Conservation (phyloP, 2,329 filamentous ascomycete species). For the Fusarium clavum region DNA sequence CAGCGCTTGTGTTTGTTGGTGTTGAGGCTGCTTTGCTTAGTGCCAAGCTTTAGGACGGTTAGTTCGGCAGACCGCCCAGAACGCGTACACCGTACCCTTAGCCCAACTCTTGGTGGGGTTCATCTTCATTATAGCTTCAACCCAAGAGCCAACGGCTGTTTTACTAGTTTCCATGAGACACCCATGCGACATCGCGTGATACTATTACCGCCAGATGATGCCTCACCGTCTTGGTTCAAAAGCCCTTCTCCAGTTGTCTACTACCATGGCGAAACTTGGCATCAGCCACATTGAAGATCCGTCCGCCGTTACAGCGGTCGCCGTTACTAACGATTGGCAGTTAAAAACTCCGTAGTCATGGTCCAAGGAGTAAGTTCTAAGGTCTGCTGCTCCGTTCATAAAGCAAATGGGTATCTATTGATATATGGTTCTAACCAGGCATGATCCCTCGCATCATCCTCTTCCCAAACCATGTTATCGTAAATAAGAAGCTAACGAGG, state of each 20-base stretch:
- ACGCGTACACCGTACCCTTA: conserved; percentile 3
- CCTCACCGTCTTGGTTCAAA: background rate
- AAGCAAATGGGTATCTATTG: background rate
- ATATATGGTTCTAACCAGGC: background rate
- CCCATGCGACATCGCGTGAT: background rate
- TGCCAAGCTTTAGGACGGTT: conserved; percentile 25
- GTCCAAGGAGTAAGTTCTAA: no score
- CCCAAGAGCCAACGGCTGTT: background rate
- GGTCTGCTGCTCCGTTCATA: no score
- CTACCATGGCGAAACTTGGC: background rate
- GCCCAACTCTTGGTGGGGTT: background rate
- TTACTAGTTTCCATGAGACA: background rate
- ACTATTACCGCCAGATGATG: background rate
- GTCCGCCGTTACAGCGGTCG: background rate
- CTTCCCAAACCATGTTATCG: conserved; percentile 28
- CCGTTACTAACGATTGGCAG: background rate
- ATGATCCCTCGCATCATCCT: conserved; percentile 17
- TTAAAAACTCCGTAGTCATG: background rate
- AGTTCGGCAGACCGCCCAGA: conserved; percentile 20
- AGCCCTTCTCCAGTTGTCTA: background rate
- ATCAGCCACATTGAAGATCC: background rate
- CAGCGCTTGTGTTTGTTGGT: background rate
- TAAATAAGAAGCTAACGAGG: conserved; percentile 29
- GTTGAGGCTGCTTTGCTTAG: background rate
- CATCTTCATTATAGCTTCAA: conserved; percentile 1